phyloP scores from a whole-genome alignment of 306 rosid genomes.

The Glycine soja region DNA sequence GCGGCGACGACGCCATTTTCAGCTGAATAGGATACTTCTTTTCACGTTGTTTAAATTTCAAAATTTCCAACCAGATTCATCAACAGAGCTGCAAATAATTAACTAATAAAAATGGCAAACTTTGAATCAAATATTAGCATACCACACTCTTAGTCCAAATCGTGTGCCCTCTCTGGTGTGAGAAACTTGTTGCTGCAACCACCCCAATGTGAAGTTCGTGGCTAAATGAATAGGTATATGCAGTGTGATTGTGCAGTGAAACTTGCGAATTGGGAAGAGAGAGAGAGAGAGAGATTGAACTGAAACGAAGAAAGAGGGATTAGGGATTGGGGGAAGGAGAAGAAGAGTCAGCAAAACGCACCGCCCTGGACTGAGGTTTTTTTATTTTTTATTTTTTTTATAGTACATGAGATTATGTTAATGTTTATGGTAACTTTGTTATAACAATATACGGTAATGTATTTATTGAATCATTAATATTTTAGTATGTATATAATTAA shows the following conservation, averaged over 20 bases:
- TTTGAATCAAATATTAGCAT: background rate
- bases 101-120: slow-evolving; percentile 12
- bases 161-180: background rate
- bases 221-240: background rate
- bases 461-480: too few relatives aligned
- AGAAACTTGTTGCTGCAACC: background rate
- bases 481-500: too few relatives aligned
- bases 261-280: background rate
- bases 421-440: too few relatives aligned
- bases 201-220: background rate
- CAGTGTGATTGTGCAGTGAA: background rate
- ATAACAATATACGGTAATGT: too few relatives aligned
- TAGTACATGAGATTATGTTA: too few relatives aligned
- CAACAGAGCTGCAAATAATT: background rate
- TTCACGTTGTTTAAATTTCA: background rate
- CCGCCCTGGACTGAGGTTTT: background rate
- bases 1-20: slow-evolving; percentile 26
- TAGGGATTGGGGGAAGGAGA: slow-evolving; percentile 1
- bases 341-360: slow-evolving; percentile 7
- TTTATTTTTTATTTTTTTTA: too few relatives aligned
- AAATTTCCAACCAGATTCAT: slow-evolving; percentile 11
- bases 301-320: background rate
- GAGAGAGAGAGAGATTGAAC: too few relatives aligned
- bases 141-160: too few relatives aligned
- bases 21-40: too few relatives aligned